A percentile compares a stretch with the other conserved stretches of the same genome.
Conservation (phyloP, 768 basidiomycete species). For the Mycena leptocephala region DNA sequence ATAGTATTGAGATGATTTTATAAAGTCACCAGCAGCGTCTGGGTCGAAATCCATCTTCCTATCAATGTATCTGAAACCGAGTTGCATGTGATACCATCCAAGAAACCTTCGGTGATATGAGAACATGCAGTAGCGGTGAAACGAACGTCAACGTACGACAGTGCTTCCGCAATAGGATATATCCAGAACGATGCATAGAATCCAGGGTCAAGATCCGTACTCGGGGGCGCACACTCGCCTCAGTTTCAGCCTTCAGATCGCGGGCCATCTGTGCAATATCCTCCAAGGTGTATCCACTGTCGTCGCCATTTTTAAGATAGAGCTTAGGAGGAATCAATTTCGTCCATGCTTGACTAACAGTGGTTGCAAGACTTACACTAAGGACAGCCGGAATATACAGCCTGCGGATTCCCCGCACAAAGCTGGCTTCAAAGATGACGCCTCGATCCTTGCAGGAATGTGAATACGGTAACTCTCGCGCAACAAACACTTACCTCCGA, state of each 20-base stretch:
- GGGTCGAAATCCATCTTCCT: not conserved
- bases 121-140: not conserved
- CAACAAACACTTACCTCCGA: not conserved
- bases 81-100: conserved; percentile 28
- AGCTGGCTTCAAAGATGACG: conserved; percentile 53
- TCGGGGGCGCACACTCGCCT: conserved; percentile 41
- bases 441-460: conserved; percentile 51
- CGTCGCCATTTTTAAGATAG: conserved; percentile 14
- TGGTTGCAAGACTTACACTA: not conserved
- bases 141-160: conserved; percentile 47
- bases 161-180: conserved; percentile 54
- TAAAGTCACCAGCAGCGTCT: not conserved
- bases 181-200: conserved; percentile 53
- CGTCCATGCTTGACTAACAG: not conserved
- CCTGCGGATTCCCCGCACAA: conserved; percentile 23
- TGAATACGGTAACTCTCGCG: not conserved
- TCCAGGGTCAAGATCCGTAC: conserved; percentile 42
- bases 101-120: not conserved
- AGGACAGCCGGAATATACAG: conserved; percentile 15
- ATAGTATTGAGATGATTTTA: conserved; percentile 10
- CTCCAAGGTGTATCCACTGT: conserved; percentile 41
- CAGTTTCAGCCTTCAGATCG: conserved; percentile 50
- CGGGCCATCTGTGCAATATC: conserved; percentile 50
- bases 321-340: not conserved
- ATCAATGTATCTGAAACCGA: conserved; percentile 6